These are phyloP conservation scores for Sugiyamaella pinicola DNA, from an alignment of 1,139 yeast genomes.

Conservation along the genomic window DNA sequence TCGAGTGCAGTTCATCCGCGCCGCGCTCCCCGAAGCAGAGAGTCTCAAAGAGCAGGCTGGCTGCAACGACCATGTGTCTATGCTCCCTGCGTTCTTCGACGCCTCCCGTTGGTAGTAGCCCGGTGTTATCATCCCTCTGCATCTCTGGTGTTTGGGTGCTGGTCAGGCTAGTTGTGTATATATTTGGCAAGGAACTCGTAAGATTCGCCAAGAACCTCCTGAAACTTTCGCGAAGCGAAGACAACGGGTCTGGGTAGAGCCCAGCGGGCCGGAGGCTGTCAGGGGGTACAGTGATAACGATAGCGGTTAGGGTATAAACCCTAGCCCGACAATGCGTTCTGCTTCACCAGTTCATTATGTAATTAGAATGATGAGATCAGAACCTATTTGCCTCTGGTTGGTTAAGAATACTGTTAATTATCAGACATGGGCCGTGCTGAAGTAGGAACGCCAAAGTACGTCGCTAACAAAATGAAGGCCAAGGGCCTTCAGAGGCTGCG, in stretches of 20 bases:
- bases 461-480: slow-evolving; percentile 76
- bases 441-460: slow-evolving; percentile 77
- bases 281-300: not conserved
- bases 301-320: slow-evolving; percentile 5
- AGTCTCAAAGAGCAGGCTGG: slow-evolving; percentile 30
- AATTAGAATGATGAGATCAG: not conserved
- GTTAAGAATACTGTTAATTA: slow-evolving; percentile 31
- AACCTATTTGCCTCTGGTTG: too few species aligned
- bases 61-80: slow-evolving; percentile 22
- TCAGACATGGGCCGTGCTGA: slow-evolving; percentile 59
- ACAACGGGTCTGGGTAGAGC: slow-evolving; percentile 2
- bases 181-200: not conserved
- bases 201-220: not conserved
- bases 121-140: too few species aligned
- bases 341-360: too few species aligned
- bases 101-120: slow-evolving; percentile 1
- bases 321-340: too few species aligned
- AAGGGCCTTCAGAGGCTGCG: slow-evolving; percentile 82
- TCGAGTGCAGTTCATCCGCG: slow-evolving; percentile 66
- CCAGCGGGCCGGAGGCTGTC: not conserved
- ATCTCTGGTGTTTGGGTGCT: not conserved
- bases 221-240: not conserved
- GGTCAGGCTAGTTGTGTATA: not conserved
- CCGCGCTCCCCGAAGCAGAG: slow-evolving; percentile 75
- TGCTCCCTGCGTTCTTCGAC: slow-evolving; percentile 13